Conservation (phyloP, 495 filamentous ascomycete species). For the Neurospora sp. region DNA sequence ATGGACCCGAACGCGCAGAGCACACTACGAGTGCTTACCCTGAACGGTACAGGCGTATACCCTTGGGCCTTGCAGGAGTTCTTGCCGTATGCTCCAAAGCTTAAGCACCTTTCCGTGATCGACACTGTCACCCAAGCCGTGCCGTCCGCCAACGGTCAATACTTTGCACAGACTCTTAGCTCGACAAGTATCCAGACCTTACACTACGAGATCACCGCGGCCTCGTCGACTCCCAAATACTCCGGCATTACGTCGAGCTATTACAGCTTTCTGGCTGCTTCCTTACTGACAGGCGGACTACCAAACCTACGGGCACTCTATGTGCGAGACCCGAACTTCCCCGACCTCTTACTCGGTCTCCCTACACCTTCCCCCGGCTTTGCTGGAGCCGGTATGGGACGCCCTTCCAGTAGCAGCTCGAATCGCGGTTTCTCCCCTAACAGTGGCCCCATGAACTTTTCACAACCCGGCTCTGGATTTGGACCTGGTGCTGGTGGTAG, state of each 20-base stretch:
- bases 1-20: constrained; percentile 35
- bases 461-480: not conserved
- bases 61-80: constrained; percentile 55
- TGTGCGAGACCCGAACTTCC: constrained; percentile 73
- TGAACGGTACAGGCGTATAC: constrained; percentile 57
- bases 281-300: constrained; percentile 63
- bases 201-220: constrained; percentile 72
- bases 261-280: constrained; percentile 78
- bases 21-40: constrained; percentile 48
- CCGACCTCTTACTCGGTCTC: constrained; percentile 58
- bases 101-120: constrained; percentile 55
- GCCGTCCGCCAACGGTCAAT: constrained; percentile 34
- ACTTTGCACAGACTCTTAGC: constrained; percentile 50
- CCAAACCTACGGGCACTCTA: constrained; percentile 67
- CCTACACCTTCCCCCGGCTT: constrained; percentile 49
- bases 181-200: constrained; percentile 59
- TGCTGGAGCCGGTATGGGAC: constrained; percentile 28
- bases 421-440: constrained; percentile 5
- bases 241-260: constrained; percentile 56
- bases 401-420: constrained; percentile 26
- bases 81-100: constrained; percentile 48
- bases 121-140: constrained; percentile 60
- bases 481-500: not conserved
- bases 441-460: not conserved
- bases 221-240: constrained; percentile 42